Base-by-base conservation (phyloP, 2,329 filamentous ascomycete genomes). In the Monosporascus ibericus region DNA sequence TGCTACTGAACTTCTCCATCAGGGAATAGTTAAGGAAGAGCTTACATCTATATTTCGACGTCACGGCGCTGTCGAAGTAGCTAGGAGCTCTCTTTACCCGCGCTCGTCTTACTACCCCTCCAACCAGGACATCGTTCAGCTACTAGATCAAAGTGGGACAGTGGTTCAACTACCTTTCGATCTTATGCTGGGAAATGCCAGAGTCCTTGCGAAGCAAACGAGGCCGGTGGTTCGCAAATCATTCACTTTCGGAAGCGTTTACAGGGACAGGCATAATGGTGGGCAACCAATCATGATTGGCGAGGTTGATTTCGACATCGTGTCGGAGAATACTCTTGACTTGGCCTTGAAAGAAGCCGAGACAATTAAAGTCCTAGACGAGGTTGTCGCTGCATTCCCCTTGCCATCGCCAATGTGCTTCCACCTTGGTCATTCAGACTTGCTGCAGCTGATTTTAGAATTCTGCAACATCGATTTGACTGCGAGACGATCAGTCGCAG, bases 241-340 rank as follows among this genome's bases (percentile, higher is more conserved):
- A 0, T 96, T 90, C 68, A 84, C 88, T 0, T 96, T 99, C 67
- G 92, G 91, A 6, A 86, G 80, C 36, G 91, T 97, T 1, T 97
- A 90, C 65, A 83, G 94, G 40, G 88, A 95, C 58, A 85, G 81
- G 46, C 77, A 84, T 48, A 85, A 85, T 51, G 91, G 90, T 7
- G 88, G 90, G 2, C 88, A 95, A 60, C 94, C 94, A 6, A 80
- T 81, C 52, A 87, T 86, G 63, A 87, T 90, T 66, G 87, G 89
- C 9, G 94, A 97, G 66, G 92, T 95, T 2, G 92, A 97, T 67
- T 99, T 97, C 67, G 94, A 99, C 70, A 91, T 99, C 54, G 81
- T 96, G n/a, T 92, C 91, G 1, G 81, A 83, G 44, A 86, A 92
- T 60, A 86, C 87, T 1, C 71, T 91, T 5, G 91, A 97, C 63